Base-by-base conservation (phyloP, 2,329 filamentous ascomycete species). In the Penicillium sp. region DNA sequence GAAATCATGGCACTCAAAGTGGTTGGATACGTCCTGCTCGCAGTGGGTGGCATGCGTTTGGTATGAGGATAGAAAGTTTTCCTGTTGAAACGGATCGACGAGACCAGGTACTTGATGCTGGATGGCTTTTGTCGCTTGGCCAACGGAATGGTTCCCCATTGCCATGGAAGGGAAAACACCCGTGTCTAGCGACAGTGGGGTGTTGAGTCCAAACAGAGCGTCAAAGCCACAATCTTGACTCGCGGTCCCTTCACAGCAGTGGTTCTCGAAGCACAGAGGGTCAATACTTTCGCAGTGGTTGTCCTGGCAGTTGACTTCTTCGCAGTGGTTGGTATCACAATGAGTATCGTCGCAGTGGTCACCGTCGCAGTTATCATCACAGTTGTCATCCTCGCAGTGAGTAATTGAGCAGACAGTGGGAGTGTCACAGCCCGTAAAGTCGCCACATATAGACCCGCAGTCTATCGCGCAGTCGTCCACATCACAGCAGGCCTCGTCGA, bases 401-500 rank as follows among this genome's bases (percentile, higher is more conserved):
- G 67, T 60, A 32, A 67, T 67, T 2, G 74, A 74, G 59, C 74
- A 76, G 13, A 67, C 65, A 3, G 66, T 72, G 8, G 66, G 68
- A 34, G 68, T 67, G 48, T 74, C 71, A 56, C 74, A 77, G 35
- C 73, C 72, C 18, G 71, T 64, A 49, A 75, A 75, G 39, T 72
- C 72, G 50, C 75, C 74, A 56, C 74, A 77, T 21, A 72, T 63
- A 12, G 74, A 75, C 18, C 66, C 67, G 52, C 74, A 76, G 45
- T 68, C 67, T 55, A 70, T 57, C 29, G 71, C 40, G 48, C 70
- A 73, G 46, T 67, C 64, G 42, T 76, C 72, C 34, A 66, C 66
- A 47, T 75, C 69, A 58, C 74, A 77, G 56, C 74, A 76, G 23
- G 69, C 64, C 50, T 71, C 68, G 25, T 74, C 68, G 16, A 64